Conservation (phyloP, 352 stramenopile genomes). For the Pythium coloratum region DNA sequence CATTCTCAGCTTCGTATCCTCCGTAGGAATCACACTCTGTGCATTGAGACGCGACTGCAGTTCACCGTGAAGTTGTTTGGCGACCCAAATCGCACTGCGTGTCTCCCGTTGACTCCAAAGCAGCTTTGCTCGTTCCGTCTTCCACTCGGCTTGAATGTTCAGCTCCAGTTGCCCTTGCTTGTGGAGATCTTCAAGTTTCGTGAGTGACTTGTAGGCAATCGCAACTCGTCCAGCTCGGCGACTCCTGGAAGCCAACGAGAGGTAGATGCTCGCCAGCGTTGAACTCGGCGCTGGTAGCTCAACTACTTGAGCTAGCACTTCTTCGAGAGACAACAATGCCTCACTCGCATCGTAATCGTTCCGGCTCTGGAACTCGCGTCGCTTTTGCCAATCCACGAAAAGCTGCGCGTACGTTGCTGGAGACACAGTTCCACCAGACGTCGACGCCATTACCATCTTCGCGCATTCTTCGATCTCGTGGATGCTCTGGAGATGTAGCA, state of each 20-base stretch:
- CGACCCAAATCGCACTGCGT: slow-evolving; percentile 72
- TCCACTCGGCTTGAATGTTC: slow-evolving; percentile 57
- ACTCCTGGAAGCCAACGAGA: slow-evolving; percentile 56
- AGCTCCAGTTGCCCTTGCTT: slow-evolving; percentile 32
- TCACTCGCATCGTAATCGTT: slow-evolving; percentile 58
- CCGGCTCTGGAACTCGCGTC: slow-evolving; percentile 17
- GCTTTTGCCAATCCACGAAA: slow-evolving; percentile 46
- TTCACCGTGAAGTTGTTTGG: slow-evolving; percentile 55
- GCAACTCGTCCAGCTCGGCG: slow-evolving; percentile 66
- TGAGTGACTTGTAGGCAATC: slow-evolving; percentile 63
- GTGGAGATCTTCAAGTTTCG: slow-evolving; percentile 62
- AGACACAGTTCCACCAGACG: background rate
- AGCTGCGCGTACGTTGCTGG: slow-evolving; percentile 14
- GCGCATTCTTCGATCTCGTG: slow-evolving; percentile 57
- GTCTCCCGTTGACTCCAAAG: slow-evolving; percentile 75
- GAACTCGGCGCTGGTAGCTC: slow-evolving; percentile 22
- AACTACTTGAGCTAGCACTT: slow-evolving; percentile 52
- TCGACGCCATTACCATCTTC: background rate
- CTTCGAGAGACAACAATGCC: slow-evolving; percentile 59
- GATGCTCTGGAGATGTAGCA: slow-evolving; percentile 61
- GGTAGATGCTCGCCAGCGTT: slow-evolving; percentile 50
- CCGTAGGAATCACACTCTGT: slow-evolving; percentile 12
- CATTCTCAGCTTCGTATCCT: slow-evolving; percentile 41
- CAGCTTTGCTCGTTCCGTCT: slow-evolving; percentile 77
- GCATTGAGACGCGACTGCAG: slow-evolving; percentile 34